phyloP scores from a whole-genome alignment of 2,329 filamentous ascomycete genomes.

The Myotisia sp. region DNA sequence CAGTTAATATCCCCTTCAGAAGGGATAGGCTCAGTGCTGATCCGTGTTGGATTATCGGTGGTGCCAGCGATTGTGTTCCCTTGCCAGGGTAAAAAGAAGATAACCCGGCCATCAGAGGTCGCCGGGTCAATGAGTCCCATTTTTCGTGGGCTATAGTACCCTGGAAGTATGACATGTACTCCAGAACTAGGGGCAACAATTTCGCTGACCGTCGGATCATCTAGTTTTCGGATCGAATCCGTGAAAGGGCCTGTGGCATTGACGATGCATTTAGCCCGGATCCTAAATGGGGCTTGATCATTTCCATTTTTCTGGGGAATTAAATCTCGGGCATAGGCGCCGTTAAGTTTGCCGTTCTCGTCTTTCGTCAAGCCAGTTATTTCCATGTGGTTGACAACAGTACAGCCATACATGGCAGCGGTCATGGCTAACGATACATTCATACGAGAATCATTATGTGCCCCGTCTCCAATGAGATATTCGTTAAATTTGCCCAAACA shows the following conservation, averaged over 20 bases:
- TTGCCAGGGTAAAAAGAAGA: conserved; percentile 90
- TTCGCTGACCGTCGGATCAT: conserved; percentile 55
- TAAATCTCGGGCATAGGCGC: conserved; percentile 58
- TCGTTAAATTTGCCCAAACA: conserved; percentile 6
- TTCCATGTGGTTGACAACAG: conserved; percentile 70
- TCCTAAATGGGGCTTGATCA: conserved; percentile 48
- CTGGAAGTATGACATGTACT: conserved; percentile 73
- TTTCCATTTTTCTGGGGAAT: conserved; percentile 52
- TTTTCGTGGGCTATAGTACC: conserved; percentile 70
- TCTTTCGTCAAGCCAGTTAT: conserved; percentile 66
- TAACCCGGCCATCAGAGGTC: conserved; percentile 76
- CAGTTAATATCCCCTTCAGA: conserved; percentile 75
- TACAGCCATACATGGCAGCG: conserved; percentile 71
- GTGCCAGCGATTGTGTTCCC: conserved; percentile 85
- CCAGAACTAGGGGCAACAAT: conserved; percentile 78
- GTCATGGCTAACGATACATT: conserved; percentile 81
- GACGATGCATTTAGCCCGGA: conserved; percentile 67
- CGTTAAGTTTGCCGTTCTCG: conserved; percentile 54
- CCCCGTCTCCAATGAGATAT: conserved; percentile 47
- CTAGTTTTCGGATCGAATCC: conserved; percentile 73
- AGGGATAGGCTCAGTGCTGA: conserved; percentile 59
- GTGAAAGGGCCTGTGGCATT: conserved; percentile 84
- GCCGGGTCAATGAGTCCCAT: conserved; percentile 81
- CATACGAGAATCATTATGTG: conserved; percentile 86
- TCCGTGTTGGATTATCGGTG: conserved; percentile 62